Conservation (phyloP, 805 yeast species). For the Lipomyces mesembrius region DNA sequence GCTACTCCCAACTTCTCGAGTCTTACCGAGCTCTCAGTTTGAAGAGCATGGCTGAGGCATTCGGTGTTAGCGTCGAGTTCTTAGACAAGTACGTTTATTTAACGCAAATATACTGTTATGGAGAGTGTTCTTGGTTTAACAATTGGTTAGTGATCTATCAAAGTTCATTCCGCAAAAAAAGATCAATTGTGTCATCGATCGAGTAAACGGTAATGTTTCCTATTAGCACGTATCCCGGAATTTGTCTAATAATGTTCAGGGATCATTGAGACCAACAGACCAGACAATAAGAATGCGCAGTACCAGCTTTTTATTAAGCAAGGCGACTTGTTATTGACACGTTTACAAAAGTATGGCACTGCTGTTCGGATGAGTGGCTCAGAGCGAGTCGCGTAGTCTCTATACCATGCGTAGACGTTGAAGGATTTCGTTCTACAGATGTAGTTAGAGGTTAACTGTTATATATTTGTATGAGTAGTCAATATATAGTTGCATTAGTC, state of each 20-base stretch:
- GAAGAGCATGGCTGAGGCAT: slow-evolving; percentile 91
- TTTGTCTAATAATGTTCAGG: slow-evolving; percentile 32
- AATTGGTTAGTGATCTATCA: slow-evolving; percentile 64
- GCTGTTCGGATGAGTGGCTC: slow-evolving; percentile 95
- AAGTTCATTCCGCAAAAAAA: slow-evolving; percentile 91
- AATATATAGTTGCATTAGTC: not conserved
- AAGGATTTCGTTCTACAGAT: not conserved
- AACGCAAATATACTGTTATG: not conserved
- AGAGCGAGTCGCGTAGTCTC: slow-evolving; percentile 50
- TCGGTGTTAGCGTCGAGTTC: slow-evolving; percentile 86
- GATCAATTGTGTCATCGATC: slow-evolving; percentile 92
- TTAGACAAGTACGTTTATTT: slow-evolving; percentile 56
- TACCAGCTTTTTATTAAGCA: slow-evolving; percentile 85
- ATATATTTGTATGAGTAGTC: not conserved
- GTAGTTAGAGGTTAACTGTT: not conserved
- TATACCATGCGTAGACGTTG: not conserved
- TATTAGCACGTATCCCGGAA: not conserved
- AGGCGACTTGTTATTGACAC: slow-evolving; percentile 90
- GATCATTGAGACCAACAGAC: slow-evolving; percentile 91
- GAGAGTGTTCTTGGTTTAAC: not conserved
- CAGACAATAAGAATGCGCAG: slow-evolving; percentile 94
- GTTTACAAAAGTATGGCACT: slow-evolving; percentile 94
- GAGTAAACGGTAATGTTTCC: slow-evolving; percentile 72
- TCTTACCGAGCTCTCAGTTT: slow-evolving; percentile 89
- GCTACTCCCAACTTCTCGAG: slow-evolving; percentile 90